These are phyloP conservation scores for Malus hybrid DNA, from an alignment of 331 rosid genomes.

Conservation along the genomic window DNA sequence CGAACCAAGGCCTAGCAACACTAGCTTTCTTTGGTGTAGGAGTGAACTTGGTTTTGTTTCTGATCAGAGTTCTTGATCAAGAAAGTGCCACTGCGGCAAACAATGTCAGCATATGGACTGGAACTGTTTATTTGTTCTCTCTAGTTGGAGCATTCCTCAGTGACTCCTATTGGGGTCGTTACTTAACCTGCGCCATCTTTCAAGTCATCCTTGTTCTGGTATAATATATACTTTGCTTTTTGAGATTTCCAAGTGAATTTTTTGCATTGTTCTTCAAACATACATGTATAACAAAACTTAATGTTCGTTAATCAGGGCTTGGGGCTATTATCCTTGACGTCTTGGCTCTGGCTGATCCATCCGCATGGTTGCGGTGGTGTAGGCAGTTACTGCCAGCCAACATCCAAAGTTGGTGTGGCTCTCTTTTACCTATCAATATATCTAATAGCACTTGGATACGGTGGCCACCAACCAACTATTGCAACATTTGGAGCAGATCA, in stretches of 20 bases:
- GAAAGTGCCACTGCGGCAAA: conserved; percentile 62
- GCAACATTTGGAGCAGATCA: conserved; percentile 87
- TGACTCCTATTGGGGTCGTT: conserved; percentile 84
- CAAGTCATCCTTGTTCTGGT: conserved; percentile 55
- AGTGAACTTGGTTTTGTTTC: conserved; percentile 71
- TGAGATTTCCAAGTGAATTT: neutral
- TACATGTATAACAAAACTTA: neutral
- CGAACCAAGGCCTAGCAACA: conserved; percentile 76
- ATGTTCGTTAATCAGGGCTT: conserved; percentile 36
- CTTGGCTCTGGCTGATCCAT: conserved; percentile 45
- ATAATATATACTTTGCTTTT: neutral
- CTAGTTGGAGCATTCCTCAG: conserved; percentile 70
- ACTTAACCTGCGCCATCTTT: conserved; percentile 58
- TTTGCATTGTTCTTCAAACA: neutral
- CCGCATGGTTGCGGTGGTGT: conserved; percentile 66
- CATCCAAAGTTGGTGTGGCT: conserved; percentile 30
- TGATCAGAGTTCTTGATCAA: conserved; percentile 63
- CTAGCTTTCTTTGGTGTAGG: conserved; percentile 80
- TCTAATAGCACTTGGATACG: conserved; percentile 73
- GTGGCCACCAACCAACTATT: conserved; percentile 79
- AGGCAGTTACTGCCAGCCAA: conserved; percentile 25
- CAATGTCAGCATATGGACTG: conserved; percentile 75
- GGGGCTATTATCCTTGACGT: conserved; percentile 42
- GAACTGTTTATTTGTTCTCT: conserved; percentile 71
- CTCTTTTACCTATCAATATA: conserved; percentile 67